Evolutionary conservation across 2,329 filamentous ascomycete genomes (phyloP).

Genomic region (Boeremia exigua): DNA sequence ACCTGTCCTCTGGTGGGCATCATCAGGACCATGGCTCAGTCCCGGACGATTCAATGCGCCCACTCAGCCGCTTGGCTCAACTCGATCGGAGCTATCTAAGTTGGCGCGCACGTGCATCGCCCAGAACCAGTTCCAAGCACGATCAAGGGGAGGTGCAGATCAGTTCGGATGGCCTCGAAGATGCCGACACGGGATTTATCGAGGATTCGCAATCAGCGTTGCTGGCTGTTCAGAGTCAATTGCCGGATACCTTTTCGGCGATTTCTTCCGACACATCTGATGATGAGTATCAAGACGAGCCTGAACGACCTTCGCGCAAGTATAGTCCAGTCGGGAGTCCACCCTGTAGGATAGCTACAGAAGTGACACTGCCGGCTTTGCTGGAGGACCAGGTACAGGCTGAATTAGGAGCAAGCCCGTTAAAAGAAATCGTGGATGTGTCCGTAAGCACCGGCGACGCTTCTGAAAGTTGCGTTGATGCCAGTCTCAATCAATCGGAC

Average conservation of each 20-base stretch:
- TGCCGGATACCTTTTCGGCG: slow-evolving; percentile 35
- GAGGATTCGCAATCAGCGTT: slow-evolving; percentile 54
- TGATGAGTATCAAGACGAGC: slow-evolving; percentile 11
- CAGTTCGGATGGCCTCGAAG: background rate
- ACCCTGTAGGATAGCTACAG: background rate
- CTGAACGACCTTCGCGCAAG: background rate
- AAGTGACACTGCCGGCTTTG: background rate
- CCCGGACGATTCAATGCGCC: slow-evolving; percentile 11
- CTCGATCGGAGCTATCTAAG: slow-evolving; percentile 34
- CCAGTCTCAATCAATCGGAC: background rate
- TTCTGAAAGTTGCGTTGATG: background rate
- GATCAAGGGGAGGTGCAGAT: background rate
- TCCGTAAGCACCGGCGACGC: background rate
- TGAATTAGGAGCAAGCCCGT: background rate
- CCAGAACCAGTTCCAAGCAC: slow-evolving; percentile 12
- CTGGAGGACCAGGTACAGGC: background rate
- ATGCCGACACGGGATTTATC: slow-evolving; percentile 37
- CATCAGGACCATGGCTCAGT: background rate
- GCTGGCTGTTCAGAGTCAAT: slow-evolving; percentile 51
- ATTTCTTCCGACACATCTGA: slow-evolving; percentile 33
- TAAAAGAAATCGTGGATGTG: background rate
- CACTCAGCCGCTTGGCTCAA: slow-evolving; percentile 32
- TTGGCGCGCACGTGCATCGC: slow-evolving; percentile 28
- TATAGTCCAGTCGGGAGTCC: no score
- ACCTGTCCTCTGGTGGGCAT: slow-evolving; percentile 19